Evolutionary conservation across 352 stramenopile genomes (phyloP), one percentile per base, ranked within the genome.

Genomic region (Blastocystis sp.): DNA sequence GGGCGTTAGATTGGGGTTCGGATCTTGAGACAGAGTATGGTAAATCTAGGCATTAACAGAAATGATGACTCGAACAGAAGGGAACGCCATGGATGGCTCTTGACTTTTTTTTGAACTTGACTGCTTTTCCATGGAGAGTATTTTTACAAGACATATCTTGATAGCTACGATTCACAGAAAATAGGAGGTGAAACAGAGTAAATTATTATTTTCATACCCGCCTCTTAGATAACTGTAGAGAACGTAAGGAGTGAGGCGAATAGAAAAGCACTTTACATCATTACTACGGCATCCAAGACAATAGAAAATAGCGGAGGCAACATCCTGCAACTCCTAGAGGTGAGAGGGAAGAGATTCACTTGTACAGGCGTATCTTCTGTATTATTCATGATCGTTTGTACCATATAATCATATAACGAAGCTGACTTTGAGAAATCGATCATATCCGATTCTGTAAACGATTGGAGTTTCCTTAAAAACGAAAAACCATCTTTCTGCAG

Each of bases 221-320:
- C 37, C 41, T 41, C 47, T 54, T 53, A 81, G 18, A 81, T 81
- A 81, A 18, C n/a, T 34, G 39, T 81, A 81, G 11, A 81, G 47
- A 47, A 81, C 11, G 20, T 65, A 81, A 2, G 70, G 54, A 20
- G 45, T 66, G 7, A 81, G 8, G 8, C 37, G 56, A 47, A 81
- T 53, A 26, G 47, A 45, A 63, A 81, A 81, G 34, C 70, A 66
- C 70, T 47, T n/a, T 0, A 81, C 41, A 65, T 81, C 70, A 65
- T 62, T 64, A 30, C 50, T 81, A 24, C 16, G 4, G 5, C 18
- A 63, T 5, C 70, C 43, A 5, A 81, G 8, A 62, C 70, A 81
- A n/a, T 65, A 81, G 43, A 63, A 81, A 20, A 81, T 13, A 6
- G 70, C 24, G 18, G 70, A 81, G 6, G 26, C 26, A 6, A 81